Evolutionary conservation across 2,329 filamentous ascomycete species (phyloP).

Genomic region (Paraphaeosphaeria minitans): DNA sequence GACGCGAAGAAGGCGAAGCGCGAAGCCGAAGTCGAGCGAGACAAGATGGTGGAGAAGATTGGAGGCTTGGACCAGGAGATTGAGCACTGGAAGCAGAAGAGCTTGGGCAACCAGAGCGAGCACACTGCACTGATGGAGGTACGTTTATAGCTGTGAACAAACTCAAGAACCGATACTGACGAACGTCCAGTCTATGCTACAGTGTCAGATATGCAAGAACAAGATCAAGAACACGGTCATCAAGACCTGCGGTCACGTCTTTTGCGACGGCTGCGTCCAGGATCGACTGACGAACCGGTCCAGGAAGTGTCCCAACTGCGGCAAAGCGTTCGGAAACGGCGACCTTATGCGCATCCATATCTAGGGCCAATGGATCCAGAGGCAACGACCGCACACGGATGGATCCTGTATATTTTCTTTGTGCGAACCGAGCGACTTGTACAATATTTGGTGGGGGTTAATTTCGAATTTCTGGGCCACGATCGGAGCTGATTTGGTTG

Average conservation of each 20-base stretch:
- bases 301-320: slow-evolving; percentile 94
- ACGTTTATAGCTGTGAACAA: slow-evolving; percentile 59
- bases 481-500: background rate
- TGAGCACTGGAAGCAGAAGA: slow-evolving; percentile 84
- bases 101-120: slow-evolving; percentile 77
- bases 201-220: slow-evolving; percentile 90
- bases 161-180: slow-evolving; percentile 7
- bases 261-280: slow-evolving; percentile 89
- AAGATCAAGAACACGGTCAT: slow-evolving; percentile 94
- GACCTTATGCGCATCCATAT: slow-evolving; percentile 73
- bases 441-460: background rate
- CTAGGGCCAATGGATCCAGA: slow-evolving; percentile 14
- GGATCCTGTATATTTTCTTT: background rate
- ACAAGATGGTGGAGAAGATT: slow-evolving; percentile 77
- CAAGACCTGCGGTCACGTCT: slow-evolving; percentile 93
- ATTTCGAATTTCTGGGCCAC: background rate
- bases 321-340: slow-evolving; percentile 85
- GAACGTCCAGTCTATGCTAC: slow-evolving; percentile 61
- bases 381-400: background rate
- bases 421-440: slow-evolving; percentile 2
- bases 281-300: slow-evolving; percentile 87
- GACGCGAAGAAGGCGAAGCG: slow-evolving; percentile 67
- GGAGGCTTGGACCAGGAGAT: slow-evolving; percentile 81
- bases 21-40: slow-evolving; percentile 71
- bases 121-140: slow-evolving; percentile 87